phyloP scores from a whole-genome alignment of 2,329 filamentous ascomycete species.

The Rhexocercosporidium sp. region DNA sequence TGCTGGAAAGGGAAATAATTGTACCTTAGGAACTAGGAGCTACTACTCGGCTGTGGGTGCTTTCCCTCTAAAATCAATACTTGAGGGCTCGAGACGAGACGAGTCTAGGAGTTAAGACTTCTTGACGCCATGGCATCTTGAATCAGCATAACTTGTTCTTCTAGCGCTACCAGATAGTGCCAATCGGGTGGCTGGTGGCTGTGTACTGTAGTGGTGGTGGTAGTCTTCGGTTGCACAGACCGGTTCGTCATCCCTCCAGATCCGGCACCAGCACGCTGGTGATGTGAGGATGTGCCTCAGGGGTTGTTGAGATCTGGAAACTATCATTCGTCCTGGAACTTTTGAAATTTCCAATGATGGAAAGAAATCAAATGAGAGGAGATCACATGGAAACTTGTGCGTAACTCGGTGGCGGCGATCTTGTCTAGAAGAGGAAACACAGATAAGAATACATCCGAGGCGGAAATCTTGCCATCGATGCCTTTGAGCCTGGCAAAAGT shows the following conservation, averaged over 20 bases:
- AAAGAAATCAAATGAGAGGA: neutral
- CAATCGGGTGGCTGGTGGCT: neutral
- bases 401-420: neutral
- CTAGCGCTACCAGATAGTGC: neutral
- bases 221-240: neutral
- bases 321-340: neutral
- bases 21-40: neutral
- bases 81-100: neutral
- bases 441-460: too few species aligned
- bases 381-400: neutral
- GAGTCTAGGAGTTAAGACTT: neutral
- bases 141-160: neutral
- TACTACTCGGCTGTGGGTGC: too few species aligned
- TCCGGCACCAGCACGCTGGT: neutral
- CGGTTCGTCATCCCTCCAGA: neutral
- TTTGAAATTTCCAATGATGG: neutral
- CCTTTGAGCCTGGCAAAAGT: neutral
- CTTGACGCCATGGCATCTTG: neutral
- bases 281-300: neutral
- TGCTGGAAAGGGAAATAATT: neutral
- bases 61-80: too few species aligned
- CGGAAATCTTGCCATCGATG: neutral
- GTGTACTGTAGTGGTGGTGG: too few species aligned
- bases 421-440: too few species aligned
- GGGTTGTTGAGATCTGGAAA: neutral